Evolutionary conservation across 1,139 yeast species (phyloP).

Genomic region (Candida buenavistaensis): DNA sequence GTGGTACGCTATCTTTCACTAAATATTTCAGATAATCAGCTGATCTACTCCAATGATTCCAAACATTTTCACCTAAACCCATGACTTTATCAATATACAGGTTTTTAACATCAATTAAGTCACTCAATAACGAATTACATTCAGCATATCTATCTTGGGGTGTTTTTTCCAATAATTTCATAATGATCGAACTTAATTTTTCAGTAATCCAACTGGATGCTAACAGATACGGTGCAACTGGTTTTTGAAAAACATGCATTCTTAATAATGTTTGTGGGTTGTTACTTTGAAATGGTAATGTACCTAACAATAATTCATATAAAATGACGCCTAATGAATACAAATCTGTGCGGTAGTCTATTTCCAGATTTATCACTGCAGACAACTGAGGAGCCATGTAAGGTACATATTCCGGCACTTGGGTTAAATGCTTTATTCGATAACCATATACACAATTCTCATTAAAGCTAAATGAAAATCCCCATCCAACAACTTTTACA

Average conservation of each 20-base stretch:
- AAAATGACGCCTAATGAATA: conserved; percentile 53
- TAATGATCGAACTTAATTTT: conserved; percentile 38
- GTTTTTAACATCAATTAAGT: conserved; percentile 27
- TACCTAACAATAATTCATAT: conserved; percentile 49
- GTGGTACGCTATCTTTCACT: conserved; percentile 7
- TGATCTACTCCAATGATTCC: conserved; percentile 12
- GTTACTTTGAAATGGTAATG: conserved; percentile 44
- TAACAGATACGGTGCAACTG: conserved; percentile 38
- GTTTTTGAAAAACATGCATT: conserved; percentile 44
- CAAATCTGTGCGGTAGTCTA: conserved; percentile 52
- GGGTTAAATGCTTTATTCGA: conserved; percentile 27
- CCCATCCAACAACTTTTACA: conserved; percentile 51
- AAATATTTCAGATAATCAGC: conserved; percentile 11
- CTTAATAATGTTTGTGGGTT: conserved; percentile 42
- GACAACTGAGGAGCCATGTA: conserved; percentile 56
- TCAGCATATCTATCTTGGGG: conserved; percentile 44
- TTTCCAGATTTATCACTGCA: conserved; percentile 39
- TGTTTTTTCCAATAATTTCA: conserved; percentile 46
- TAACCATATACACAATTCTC: conserved; percentile 43
- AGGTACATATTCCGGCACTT: conserved; percentile 41
- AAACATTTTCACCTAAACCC: conserved; percentile 11
- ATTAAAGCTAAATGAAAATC: conserved; percentile 45
- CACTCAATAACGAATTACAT: conserved; percentile 38
- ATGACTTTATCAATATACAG: conserved; percentile 19
- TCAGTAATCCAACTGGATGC: conserved; percentile 38